Evolutionary conservation across 345 rosid genomes (phyloP).

Genomic region (Melaleuca alternifolia): DNA sequence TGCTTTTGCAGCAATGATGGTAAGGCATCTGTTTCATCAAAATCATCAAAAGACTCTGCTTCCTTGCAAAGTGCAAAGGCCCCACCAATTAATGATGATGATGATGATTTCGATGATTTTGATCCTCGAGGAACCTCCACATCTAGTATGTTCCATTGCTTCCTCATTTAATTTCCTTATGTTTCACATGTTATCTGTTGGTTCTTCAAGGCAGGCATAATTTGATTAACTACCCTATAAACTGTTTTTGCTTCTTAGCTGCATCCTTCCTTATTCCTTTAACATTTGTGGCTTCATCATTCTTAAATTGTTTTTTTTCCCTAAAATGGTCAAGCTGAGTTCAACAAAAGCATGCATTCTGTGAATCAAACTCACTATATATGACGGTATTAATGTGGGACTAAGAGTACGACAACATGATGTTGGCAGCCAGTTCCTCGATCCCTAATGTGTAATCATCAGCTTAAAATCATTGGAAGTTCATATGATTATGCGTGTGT

Average conservation of each 20-base stretch:
- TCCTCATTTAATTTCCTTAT: neutral
- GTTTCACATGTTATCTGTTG: neutral
- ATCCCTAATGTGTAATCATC: neutral
- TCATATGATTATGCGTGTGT: neutral
- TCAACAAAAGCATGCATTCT: neutral
- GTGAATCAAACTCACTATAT: neutral
- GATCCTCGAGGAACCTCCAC: conserved; percentile 86
- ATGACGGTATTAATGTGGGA: neutral
- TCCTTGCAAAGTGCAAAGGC: conserved; percentile 27
- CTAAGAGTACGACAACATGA: neutral
- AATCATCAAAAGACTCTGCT: conserved; percentile 25
- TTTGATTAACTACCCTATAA: neutral
- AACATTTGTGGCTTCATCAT: neutral
- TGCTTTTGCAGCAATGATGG: conserved; percentile 45
- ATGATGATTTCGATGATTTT: conserved; percentile 79
- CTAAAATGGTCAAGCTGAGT: neutral
- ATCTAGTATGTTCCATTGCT: conserved; percentile 43
- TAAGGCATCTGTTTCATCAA: conserved; percentile 26
- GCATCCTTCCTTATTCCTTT: neutral
- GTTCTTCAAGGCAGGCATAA: neutral
- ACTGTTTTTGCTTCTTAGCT: neutral
- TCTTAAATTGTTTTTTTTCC: neutral
- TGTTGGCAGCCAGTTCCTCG: neutral
- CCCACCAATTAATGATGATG: conserved; percentile 40
- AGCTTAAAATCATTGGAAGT: neutral